Base-by-base conservation (phyloP, 2,329 filamentous ascomycete genomes). In the Lasiodiplodia theobromae region DNA sequence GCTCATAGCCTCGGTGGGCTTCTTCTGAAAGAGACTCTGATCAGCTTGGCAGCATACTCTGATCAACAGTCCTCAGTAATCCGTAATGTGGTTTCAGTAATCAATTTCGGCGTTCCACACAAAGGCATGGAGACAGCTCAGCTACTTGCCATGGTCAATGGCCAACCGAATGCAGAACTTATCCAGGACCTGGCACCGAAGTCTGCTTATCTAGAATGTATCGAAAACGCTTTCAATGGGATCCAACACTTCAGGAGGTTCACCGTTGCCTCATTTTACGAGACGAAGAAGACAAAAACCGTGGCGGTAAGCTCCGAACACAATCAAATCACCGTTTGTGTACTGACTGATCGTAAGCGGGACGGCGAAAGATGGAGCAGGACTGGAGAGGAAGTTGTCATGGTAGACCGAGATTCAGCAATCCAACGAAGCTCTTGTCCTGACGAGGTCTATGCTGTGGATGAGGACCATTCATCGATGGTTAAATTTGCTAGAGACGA, bases 351-450 rank as follows among this genome's bases (percentile, higher is more conserved):
- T 10, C 31, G 31, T 1, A 37, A 57, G 54, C 23, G 12, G n/a
- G 4, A 23, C 23, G 38, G 4, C 7, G 56, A 12, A 5, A 11
- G 6, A 16, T 62, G 58, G 58, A 21, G 40, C 1, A n/a, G 44
- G 10, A 49, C 12, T 28, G 58, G 58, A 12, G 16, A 25, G 4
- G 8, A 14, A 2, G 58, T 62, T 3, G 18, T 49, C 1, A 62
- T 62, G 58, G 58, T 62, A 7, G 25, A 62, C 23, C 37, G 34
- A 6, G 56, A 60, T 12, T 60, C 56, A 7, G 56, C 56, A 11
- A 25, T 60, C 7, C 56, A 60, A 10, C 14, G 25, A 44, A 25
- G 56, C 23, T 60, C 31, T 34, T 0, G 7, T 2, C 31, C 56
- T 3, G n/a, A 44, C 3, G 37, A 60, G 10, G 21, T 44, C 1